Evolutionary conservation across 2,329 filamentous ascomycete genomes (phyloP), one percentile per base, ranked within the genome.

Genomic region (Pezicula radicicola): DNA sequence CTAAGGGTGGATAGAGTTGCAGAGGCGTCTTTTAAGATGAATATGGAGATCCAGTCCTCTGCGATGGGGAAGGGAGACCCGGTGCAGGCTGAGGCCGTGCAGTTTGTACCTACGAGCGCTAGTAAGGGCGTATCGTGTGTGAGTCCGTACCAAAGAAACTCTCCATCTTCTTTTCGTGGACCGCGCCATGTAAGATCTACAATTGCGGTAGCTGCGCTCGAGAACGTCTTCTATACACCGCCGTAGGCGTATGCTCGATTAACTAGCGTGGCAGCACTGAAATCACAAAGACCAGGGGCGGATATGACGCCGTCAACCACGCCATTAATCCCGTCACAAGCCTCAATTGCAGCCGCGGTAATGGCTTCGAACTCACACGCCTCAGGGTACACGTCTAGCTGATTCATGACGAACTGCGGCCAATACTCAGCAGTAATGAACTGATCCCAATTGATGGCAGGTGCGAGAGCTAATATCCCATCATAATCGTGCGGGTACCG

Each of bases 391-490:
- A 42, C 18, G 16, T 40, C 35, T 10, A 28, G 16, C 12, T 46
- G 15, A 12, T 50, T 52, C 55, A 59, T 57, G 3, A 58, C 39
- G n/a, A 58, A 28, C 25, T 52, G 49, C 3, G 46, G 35, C 53
- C 52, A 58, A 12, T 46, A 40, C 4, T 45, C 25, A 8, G 45
- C 47, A 10, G 49, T 18, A 6, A 48, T 12, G 12, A 49, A 48
- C 8, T 21, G 28, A 12, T 25, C 33, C 53, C 42, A 52, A 47
- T 71, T 67, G 48, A 72, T 63, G 1, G 69, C 70, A 7, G 71
- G 70, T 4, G 69, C 65, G 2, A 54, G 54, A 10, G 70, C 68
- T 6, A 70, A 44, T 35, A 74, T 72, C 18, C 71, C 70, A 54
- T 75, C 64, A 44, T 67, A 73, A 7, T 63, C 57, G 1, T 59